These are phyloP conservation scores for Coemansia sp. DNA, from an alignment of 192 early-diverging fungal species.

Conservation along the genomic window DNA sequence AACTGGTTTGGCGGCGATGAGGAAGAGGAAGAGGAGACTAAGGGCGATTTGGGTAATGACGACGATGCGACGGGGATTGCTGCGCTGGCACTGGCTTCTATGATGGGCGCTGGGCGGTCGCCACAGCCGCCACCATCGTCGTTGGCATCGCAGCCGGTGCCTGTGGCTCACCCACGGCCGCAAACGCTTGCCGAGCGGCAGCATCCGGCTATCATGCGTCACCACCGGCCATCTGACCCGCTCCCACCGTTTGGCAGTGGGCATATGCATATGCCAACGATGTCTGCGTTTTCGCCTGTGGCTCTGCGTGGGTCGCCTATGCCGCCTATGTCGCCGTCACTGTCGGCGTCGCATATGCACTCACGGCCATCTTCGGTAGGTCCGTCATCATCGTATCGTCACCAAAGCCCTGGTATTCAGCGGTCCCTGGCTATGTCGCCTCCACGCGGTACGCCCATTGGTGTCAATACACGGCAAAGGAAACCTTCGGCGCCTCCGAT, in stretches of 20 bases:
- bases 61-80: constrained; percentile 52
- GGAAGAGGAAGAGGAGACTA: neutral
- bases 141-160: neutral
- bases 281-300: constrained; percentile 32
- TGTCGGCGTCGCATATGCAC: neutral
- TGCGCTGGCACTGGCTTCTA: constrained; percentile 50
- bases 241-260: neutral
- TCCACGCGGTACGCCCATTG: neutral
- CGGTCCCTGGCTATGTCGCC: constrained; percentile 15
- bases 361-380: constrained; percentile 42
- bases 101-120: constrained; percentile 38
- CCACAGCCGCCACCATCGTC: neutral
- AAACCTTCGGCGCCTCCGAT: constrained; percentile 36
- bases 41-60: constrained; percentile 12
- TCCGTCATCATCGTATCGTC: constrained; percentile 14
- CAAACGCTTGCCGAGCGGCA: constrained; percentile 9
- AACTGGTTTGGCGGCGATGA: constrained; percentile 26
- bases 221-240: constrained; percentile 10
- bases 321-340: constrained; percentile 5
- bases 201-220: neutral
- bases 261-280: constrained; percentile 6
- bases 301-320: constrained; percentile 14
- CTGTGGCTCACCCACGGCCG: constrained; percentile 10
- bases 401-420: constrained; percentile 3
- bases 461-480: constrained; percentile 13